A percentile compares a stretch with the other conserved stretches of the same genome.
These are phyloP conservation scores for Eutrema yunnanense DNA, from an alignment of 345 rosid genomes.

Conservation along the genomic window DNA sequence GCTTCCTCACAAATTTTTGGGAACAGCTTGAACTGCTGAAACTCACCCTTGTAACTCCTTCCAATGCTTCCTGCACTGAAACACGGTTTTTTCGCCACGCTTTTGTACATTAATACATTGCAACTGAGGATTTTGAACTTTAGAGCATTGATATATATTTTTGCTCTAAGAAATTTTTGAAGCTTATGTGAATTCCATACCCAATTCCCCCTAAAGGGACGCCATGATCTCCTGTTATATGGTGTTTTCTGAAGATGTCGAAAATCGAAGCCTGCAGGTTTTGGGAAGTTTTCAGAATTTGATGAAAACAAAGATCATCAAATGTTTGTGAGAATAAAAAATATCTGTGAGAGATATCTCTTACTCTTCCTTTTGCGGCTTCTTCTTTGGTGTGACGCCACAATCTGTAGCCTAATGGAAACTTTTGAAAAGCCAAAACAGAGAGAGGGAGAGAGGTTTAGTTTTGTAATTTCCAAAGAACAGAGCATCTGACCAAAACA, in stretches of 20 bases:
- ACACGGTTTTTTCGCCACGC: background rate
- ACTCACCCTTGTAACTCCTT: constrained; percentile 64
- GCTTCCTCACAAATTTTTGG: constrained; percentile 44
- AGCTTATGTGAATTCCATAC: constrained; percentile 31
- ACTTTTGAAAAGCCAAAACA: constrained; percentile 33
- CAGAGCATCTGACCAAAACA: constrained; percentile 1
- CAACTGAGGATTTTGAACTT: background rate
- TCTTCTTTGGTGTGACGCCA: constrained; percentile 46
- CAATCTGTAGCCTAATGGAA: constrained; percentile 55
- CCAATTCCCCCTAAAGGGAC: constrained; percentile 79
- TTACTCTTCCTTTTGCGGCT: constrained; percentile 65
- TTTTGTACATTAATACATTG: constrained; percentile 14
- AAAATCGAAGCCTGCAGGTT: constrained; percentile 43
- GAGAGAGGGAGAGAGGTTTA: background rate
- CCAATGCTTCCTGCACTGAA: constrained; percentile 73
- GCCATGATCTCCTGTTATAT: constrained; percentile 53
- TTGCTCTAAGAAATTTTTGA: background rate
- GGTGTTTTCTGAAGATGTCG: constrained; percentile 45
- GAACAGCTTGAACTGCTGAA: constrained; percentile 48
- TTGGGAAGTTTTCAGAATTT: background rate
- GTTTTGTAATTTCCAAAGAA: background rate
- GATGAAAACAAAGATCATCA: background rate
- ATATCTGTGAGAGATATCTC: background rate
- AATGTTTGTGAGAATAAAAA: background rate
- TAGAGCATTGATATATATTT: background rate